These are phyloP conservation scores for Anthracocystis panici-leucophaei DNA, from an alignment of 1,284 basidiomycete species.

Conservation along the genomic window DNA sequence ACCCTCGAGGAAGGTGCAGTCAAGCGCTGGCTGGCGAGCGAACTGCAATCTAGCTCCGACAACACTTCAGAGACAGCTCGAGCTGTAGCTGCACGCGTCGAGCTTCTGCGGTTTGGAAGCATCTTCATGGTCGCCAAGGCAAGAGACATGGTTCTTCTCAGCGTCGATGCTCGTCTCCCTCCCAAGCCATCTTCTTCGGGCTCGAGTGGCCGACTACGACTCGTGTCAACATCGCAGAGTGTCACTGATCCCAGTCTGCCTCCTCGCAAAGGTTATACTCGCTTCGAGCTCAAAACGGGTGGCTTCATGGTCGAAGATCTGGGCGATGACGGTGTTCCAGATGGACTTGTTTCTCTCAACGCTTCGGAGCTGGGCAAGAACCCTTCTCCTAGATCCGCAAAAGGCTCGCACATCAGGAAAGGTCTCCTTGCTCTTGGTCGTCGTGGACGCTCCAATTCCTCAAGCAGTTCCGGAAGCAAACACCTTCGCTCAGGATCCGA, in stretches of 20 bases:
- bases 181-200: conserved; percentile 9
- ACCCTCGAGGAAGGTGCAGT: conserved; percentile 49
- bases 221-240: conserved; percentile 55
- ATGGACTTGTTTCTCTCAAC: neutral
- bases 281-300: conserved; percentile 56
- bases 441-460: conserved; percentile 27
- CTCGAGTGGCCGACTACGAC: conserved; percentile 31
- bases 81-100: conserved; percentile 44
- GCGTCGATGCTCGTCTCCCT: conserved; percentile 55
- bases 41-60: conserved; percentile 3
- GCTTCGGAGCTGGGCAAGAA: conserved; percentile 23
- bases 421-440: conserved; percentile 36
- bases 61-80: conserved; percentile 16
- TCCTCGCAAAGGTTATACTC: conserved; percentile 55
- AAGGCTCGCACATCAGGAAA: conserved; percentile 35
- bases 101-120: conserved; percentile 56
- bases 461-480: conserved; percentile 26
- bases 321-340: conserved; percentile 47
- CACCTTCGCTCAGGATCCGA: conserved; percentile 18
- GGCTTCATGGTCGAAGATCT: conserved; percentile 65
- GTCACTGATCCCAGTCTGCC: conserved; percentile 48
- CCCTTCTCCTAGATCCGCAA: conserved; percentile 17
- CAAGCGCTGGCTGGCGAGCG: conserved; percentile 45
- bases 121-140: conserved; percentile 66
- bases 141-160: conserved; percentile 59